Percentiles rank a stretch among this genome's conserved stretches.
These are phyloP conservation scores for Coccomyxa sp. DNA, from an alignment of 139 green algal species.

Conservation along the genomic window DNA sequence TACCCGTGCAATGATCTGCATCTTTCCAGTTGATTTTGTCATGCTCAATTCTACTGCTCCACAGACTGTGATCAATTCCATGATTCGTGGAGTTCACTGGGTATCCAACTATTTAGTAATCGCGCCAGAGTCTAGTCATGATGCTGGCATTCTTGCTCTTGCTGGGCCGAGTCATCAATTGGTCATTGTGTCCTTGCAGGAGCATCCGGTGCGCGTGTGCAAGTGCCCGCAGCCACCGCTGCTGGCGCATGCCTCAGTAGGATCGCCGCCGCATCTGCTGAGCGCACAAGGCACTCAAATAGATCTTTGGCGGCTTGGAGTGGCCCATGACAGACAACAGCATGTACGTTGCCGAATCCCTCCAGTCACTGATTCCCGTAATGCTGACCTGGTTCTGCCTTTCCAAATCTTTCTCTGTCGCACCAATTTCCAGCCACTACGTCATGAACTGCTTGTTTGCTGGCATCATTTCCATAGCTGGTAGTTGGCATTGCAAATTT, in stretches of 20 bases:
- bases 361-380: background rate
- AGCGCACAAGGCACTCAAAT: constrained; percentile 36
- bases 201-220: constrained; percentile 53
- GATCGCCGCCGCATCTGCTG: constrained; percentile 25
- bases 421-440: background rate
- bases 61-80: too few species aligned
- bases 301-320: constrained; percentile 60
- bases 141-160: too few species aligned
- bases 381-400: background rate
- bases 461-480: background rate
- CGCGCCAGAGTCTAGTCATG: too few species aligned
- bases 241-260: background rate
- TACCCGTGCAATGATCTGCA: background rate
- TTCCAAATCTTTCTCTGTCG: background rate
- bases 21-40: background rate
- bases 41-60: background rate
- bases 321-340: background rate
- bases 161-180: too few species aligned
- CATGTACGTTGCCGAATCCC: constrained; percentile 3
- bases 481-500: background rate
- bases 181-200: constrained; percentile 11
- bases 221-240: constrained; percentile 25
- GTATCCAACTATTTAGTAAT: background rate
- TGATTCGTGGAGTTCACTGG: background rate
- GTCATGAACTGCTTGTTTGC: background rate